Base-by-base conservation (phyloP, 805 yeast genomes). In the Metschnikowia koreensis region DNA sequence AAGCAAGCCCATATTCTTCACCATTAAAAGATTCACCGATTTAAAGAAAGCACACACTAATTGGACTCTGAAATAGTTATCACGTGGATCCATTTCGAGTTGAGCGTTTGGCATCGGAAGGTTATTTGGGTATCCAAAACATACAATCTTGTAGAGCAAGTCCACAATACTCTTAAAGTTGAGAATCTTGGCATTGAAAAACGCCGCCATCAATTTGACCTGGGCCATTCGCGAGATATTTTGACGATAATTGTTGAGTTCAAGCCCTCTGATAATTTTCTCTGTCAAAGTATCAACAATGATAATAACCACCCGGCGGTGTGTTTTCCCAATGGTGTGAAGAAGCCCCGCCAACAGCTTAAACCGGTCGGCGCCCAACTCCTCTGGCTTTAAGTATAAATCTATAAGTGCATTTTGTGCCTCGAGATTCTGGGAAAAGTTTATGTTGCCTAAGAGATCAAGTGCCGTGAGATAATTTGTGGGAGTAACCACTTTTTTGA, bases 31-130 rank as follows among this genome's bases (percentile, higher is more conserved):
- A 16, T 60, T 43, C 15, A 69, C 40, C 8, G 63, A 46, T 27
- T 44, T 58, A 34, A 71, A 58, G 31, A 71, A 47, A 22, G 60
- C 49, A 42, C 76, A 70, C 44, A 69, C 64, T 62, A 91, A 67
- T 38, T 82, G 82, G 37, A 89, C 71, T 51, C 97, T 75, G 66
- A 89, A 89, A 62, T 84, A 88, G 60, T 88, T 84, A 58, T 83
- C 79, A 0, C 85, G 83, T 11, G 69, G 69, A 67, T 91, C 97
- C n/a, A 77, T 47, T 15, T 69, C 77, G 31, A 75, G 70, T 39
- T 4, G 51, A 22, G 69, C 72, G 7, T 78, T 76, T 1, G 96
- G 92, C n/a, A 67, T 59, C 3, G 77, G 77, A 46, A 77, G 77
- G 48, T 81, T 81, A 51, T 75, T 72, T 0, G 79, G 77, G 70